Percentiles rank a stretch among this genome's conserved stretches.
These are phyloP conservation scores for Wallemia hederae DNA, from an alignment of 1,284 basidiomycete genomes.

Conservation along the genomic window DNA sequence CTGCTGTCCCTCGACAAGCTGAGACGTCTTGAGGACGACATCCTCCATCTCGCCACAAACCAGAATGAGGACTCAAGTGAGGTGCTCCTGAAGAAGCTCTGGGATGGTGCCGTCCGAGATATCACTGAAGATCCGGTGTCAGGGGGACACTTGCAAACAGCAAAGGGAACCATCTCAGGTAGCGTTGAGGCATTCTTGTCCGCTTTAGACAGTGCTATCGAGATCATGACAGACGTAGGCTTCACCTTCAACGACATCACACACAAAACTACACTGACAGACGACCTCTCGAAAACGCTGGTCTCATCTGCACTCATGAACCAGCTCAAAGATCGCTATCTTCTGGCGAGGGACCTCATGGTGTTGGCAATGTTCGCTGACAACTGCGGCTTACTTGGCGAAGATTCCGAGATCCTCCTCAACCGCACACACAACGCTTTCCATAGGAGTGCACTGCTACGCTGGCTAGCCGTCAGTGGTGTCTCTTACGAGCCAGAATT, in stretches of 20 bases:
- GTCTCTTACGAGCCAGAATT: conserved; percentile 7
- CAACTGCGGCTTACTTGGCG: conserved; percentile 8
- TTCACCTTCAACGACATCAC: not conserved
- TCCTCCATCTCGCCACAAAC: not conserved
- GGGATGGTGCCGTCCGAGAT: not conserved
- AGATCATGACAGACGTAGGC: conserved; percentile 8
- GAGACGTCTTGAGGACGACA: not conserved
- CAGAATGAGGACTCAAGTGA: not conserved
- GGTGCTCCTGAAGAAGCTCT: not conserved
- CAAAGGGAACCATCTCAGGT: conserved; percentile 8
- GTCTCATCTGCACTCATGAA: conserved; percentile 11
- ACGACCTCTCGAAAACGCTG: conserved; percentile 14
- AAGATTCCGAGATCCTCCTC: conserved; percentile 11
- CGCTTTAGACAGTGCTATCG: conserved; percentile 9
- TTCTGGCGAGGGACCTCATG: conserved; percentile 13
- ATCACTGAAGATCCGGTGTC: conserved; percentile 5
- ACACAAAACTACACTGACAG: conserved; percentile 5
- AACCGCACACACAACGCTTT: conserved; percentile 12
- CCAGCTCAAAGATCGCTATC: conserved; percentile 12
- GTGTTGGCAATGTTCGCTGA: conserved; percentile 15
- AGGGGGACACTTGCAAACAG: conserved; percentile 3
- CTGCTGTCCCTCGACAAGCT: not conserved
- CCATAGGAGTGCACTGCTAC: conserved; percentile 13
- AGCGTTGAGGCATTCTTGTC: conserved; percentile 9
- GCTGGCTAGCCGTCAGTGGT: conserved; percentile 14